Percentiles rank a stretch among this genome's conserved stretches.
Evolutionary conservation across 768 basidiomycete genomes (phyloP).

Genomic region (Coprinopsis strossmayeri): DNA sequence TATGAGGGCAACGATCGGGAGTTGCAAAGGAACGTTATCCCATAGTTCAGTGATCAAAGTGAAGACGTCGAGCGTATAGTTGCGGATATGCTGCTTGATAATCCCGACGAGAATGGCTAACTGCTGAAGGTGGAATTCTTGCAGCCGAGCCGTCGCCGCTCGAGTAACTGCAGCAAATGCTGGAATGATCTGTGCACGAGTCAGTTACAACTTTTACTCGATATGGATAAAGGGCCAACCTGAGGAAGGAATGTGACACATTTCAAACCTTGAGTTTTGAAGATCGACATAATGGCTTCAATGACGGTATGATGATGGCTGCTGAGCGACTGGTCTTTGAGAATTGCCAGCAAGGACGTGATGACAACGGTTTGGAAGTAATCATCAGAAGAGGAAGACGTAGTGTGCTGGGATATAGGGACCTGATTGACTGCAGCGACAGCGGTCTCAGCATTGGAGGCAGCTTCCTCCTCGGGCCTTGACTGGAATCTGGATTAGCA

Average conservation of each 20-base stretch:
- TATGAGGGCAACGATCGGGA: slow-evolving; percentile 87
- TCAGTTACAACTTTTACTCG: neutral
- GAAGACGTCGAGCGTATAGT: slow-evolving; percentile 83
- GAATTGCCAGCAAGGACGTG: slow-evolving; percentile 74
- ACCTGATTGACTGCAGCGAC: slow-evolving; percentile 63
- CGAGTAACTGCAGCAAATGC: slow-evolving; percentile 89
- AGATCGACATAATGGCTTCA: slow-evolving; percentile 97
- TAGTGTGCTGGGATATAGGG: slow-evolving; percentile 54
- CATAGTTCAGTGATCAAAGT: slow-evolving; percentile 84
- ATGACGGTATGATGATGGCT: slow-evolving; percentile 90
- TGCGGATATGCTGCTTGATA: slow-evolving; percentile 95
- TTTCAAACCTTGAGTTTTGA: slow-evolving; percentile 95
- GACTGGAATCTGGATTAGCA: slow-evolving; percentile 7
- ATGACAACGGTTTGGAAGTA: slow-evolving; percentile 98
- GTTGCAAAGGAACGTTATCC: slow-evolving; percentile 77
- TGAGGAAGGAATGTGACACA: slow-evolving; percentile 94
- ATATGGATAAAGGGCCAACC: slow-evolving; percentile 32
- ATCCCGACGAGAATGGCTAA: slow-evolving; percentile 92
- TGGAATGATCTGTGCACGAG: slow-evolving; percentile 69
- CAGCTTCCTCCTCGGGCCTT: slow-evolving; percentile 58
- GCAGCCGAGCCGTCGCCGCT: slow-evolving; percentile 70
- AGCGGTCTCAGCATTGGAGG: slow-evolving; percentile 42
- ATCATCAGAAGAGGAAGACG: slow-evolving; percentile 73
- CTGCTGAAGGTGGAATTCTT: slow-evolving; percentile 94
- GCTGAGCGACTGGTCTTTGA: slow-evolving; percentile 84